Conservation (phyloP, 176 grass and related monocot genomes). For the Melocanna baccifera region DNA sequence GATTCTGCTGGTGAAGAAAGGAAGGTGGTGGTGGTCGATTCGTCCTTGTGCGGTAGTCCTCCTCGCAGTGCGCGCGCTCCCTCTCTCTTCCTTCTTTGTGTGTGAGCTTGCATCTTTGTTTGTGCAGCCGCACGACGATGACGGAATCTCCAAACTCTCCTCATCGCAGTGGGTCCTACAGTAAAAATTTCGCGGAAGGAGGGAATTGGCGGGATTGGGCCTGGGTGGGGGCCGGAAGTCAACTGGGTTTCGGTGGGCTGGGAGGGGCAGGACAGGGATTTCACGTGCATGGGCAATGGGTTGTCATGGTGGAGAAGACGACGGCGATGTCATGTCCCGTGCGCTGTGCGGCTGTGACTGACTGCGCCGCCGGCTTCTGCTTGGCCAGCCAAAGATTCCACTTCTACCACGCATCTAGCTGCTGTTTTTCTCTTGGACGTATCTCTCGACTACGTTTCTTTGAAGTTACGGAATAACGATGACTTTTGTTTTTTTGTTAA, state of each 20-base stretch:
- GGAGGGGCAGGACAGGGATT: not conserved
- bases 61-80: slow-evolving; percentile 20
- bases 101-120: slow-evolving; percentile 30
- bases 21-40: slow-evolving; percentile 3
- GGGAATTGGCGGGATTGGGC: slow-evolving; percentile 4
- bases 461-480: too few species aligned
- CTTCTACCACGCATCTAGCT: not conserved
- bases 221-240: slow-evolving; percentile 3
- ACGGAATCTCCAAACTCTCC: slow-evolving; percentile 16
- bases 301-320: not conserved
- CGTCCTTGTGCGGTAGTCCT: slow-evolving; percentile 13
- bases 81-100: not conserved
- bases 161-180: not conserved
- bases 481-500: too few species aligned
- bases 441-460: not conserved
- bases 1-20: not conserved
- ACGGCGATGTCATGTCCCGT: not conserved
- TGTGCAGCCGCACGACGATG: slow-evolving; percentile 37
- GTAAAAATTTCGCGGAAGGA: not conserved
- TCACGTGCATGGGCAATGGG: not conserved
- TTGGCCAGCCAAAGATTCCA: not conserved
- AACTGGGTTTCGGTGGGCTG: not conserved
- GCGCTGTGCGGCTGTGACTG: not conserved
- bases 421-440: not conserved
- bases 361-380: not conserved